These are phyloP conservation scores for Malassezia arunalokei DNA, from an alignment of 1,284 basidiomycete genomes.

Conservation along the genomic window DNA sequence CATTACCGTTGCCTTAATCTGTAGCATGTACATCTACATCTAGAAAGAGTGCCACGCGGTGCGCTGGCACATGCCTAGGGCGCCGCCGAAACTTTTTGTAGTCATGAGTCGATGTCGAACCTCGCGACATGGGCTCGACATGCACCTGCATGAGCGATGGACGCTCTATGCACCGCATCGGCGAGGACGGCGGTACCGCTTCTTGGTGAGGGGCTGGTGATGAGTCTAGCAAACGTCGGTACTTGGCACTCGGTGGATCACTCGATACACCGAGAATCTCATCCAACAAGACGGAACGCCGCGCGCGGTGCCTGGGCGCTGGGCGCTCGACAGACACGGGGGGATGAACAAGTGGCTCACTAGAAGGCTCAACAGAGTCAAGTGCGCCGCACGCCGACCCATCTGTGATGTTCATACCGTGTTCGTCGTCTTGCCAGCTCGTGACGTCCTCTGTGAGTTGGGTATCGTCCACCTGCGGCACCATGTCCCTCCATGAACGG, in stretches of 20 bases:
- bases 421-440: not conserved
- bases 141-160: slow-evolving; percentile 7
- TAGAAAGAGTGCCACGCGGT: not conserved
- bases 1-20: not conserved
- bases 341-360: not conserved
- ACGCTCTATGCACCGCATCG: not conserved
- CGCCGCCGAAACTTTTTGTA: slow-evolving; percentile 4
- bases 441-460: slow-evolving; percentile 1
- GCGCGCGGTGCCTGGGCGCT: not conserved
- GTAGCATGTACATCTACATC: not conserved
- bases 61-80: not conserved
- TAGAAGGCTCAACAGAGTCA: not conserved
- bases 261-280: slow-evolving; percentile 1
- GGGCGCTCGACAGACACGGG: not conserved
- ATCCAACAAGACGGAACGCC: slow-evolving; percentile 8
- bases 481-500: not conserved
- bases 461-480: not conserved
- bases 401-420: not conserved
- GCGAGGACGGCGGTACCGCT: not conserved
- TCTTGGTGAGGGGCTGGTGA: not conserved
- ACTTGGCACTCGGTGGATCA: not conserved
- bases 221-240: not conserved
- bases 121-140: slow-evolving; percentile 4
- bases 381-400: no score
- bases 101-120: not conserved